These are phyloP conservation scores for Zanthoxylum bungeanum DNA, from an alignment of 345 rosid species.

Conservation along the genomic window DNA sequence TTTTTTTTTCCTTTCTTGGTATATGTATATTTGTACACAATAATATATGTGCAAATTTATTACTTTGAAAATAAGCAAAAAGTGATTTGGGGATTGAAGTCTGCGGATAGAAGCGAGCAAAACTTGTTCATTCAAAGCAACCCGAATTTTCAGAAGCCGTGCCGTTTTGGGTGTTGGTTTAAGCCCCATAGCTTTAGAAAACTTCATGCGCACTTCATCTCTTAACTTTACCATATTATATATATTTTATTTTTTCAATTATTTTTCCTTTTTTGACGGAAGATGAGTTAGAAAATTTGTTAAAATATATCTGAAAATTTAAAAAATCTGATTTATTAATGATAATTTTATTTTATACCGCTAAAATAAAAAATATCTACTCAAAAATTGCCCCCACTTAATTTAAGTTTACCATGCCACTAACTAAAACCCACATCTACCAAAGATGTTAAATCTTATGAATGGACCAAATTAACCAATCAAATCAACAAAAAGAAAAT, in stretches of 20 bases:
- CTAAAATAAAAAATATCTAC: too few species aligned
- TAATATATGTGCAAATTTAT: background rate
- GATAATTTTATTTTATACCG: too few species aligned
- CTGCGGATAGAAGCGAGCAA: slow-evolving; percentile 25
- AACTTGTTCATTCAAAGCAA: slow-evolving; percentile 25
- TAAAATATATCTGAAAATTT: too few species aligned
- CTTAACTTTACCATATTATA: slow-evolving; percentile 5
- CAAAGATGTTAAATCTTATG: background rate
- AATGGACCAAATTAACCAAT: background rate
- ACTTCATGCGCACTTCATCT: slow-evolving; percentile 50
- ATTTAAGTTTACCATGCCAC: too few species aligned
- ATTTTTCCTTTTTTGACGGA: too few species aligned
- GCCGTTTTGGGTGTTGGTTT: slow-evolving; percentile 56
- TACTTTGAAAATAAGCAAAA: background rate
- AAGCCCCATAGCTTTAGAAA: slow-evolving; percentile 14
- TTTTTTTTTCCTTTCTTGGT: background rate
- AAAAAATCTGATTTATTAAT: too few species aligned
- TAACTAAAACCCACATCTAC: background rate
- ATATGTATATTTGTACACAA: background rate
- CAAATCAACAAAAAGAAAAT: background rate
- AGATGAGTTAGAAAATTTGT: too few species aligned
- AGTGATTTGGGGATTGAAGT: slow-evolving; percentile 30
- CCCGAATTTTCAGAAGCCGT: slow-evolving; percentile 54
- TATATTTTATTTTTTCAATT: background rate
- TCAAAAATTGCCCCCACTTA: too few species aligned